A percentile compares a stretch with the other conserved stretches of the same genome.
Evolutionary conservation across 306 rosid species (phyloP).

Genomic region (Astragalus glycyphyllos): DNA sequence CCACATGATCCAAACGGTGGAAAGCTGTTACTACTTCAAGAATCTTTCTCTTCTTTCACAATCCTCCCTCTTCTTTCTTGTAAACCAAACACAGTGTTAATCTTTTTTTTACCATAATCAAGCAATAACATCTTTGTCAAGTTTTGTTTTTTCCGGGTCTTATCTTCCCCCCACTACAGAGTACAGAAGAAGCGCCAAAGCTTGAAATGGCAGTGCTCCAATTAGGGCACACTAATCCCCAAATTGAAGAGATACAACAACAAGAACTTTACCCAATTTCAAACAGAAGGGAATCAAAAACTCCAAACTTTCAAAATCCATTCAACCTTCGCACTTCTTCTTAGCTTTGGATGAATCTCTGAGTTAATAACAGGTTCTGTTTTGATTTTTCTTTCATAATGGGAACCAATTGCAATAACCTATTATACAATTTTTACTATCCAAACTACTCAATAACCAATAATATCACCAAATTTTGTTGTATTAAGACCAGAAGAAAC

Average conservation of each 20-base stretch:
- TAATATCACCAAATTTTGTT: slow-evolving; percentile 32
- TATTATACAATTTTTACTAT: slow-evolving; percentile 33
- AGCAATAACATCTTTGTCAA: too few species aligned
- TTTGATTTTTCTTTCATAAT: slow-evolving; percentile 38
- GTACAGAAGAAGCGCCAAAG: too few species aligned
- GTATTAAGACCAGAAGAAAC: slow-evolving; percentile 6
- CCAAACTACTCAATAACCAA: slow-evolving; percentile 45
- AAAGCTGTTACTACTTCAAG: too few species aligned
- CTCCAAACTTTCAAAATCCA: neutral
- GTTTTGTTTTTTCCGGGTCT: too few species aligned
- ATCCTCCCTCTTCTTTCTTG: too few species aligned
- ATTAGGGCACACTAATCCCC: neutral
- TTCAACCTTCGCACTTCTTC: neutral
- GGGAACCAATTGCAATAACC: slow-evolving; percentile 49
- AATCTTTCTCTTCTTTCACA: too few species aligned
- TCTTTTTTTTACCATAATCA: too few species aligned
- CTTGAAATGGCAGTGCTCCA: too few species aligned
- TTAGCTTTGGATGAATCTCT: slow-evolving; percentile 15
- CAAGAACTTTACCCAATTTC: neutral
- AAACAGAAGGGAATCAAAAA: neutral
- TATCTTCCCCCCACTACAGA: too few species aligned
- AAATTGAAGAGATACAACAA: neutral
- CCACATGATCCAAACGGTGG: too few species aligned
- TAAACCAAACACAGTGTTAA: too few species aligned
- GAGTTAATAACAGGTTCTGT: slow-evolving; percentile 2